Evolutionary conservation across 1,284 basidiomycete genomes (phyloP), one percentile per base, ranked within the genome.

Genomic region (Microbotryum intermedium): DNA sequence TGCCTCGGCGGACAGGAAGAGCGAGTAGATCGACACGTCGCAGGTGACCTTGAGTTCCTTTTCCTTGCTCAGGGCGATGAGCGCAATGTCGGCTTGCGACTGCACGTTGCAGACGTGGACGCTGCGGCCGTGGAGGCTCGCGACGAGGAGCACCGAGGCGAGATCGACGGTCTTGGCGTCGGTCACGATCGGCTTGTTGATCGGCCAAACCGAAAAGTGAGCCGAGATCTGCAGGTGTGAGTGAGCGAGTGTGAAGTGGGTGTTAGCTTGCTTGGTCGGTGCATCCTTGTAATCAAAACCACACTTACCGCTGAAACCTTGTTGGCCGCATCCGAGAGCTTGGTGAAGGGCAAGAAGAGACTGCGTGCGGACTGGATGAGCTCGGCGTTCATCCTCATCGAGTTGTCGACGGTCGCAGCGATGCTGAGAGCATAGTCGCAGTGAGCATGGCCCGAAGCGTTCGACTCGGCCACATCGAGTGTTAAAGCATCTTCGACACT

Each of bases 61-160:
- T 57, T 87, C 86, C 78, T 98, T 99, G 80, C 90, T 91, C 54
- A 99, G 80, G 7, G 87, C 85, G 73, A 99, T 97, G 61, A 99
- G 78, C 45, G 87, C 79, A 58, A 99, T 80, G 74, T 98, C 95
- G 63, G 93, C 92, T 69, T 84, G 81, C 64, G 81, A 86, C 67
- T 86, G 84, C 43, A 98, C 90, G 70, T 94, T 88, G n/a, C 90
- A 92, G 65, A 98, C 83, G 75, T 99, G 94, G 34, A 98, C 84
- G 70, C 83, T 85, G 64, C 93, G 85, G 72, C 81, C 85, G 76
- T 98, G 87, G 55, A 98, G 82, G 71, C 89, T 94, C 18, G 94
- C 93, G 50, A 98, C 79, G 29, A 99, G 81, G 34, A 99, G 82
- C 51, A 97, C 83, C 1, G 93, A 97, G 2, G 95, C 94, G 29